Evolutionary conservation across 139 green algal species (phyloP), one percentile per base, ranked within the genome.

Genomic region (Monoraphidium neglectum): DNA sequence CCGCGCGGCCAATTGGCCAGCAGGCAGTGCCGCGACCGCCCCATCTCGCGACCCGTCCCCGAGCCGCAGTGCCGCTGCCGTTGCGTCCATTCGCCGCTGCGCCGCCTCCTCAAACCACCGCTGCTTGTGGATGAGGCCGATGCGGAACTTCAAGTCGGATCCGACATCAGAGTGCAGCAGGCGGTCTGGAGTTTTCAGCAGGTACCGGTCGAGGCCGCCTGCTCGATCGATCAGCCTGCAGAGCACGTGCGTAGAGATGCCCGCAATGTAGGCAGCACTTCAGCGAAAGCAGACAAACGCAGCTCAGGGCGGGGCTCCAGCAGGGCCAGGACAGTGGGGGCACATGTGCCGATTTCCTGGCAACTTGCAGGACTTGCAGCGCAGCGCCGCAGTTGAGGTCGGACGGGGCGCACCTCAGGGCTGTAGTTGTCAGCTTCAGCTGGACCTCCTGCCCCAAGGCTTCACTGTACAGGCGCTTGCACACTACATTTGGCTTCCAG

Each of bases 401-500:
- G n/a, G n/a, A n/a, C n/a, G n/a, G n/a, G n/a, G n/a, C 80, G 18
- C 33, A 90, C 86, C 86, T 82, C 5, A 98, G 72, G 23, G 92
- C 94, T n/a, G 84, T 47, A 15, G 91, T 83, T 2, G 94, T 98
- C 23, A 97, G 86, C 1, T 76, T 82, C 23, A 97, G 65, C 47
- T 47, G 74, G 24, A 98, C 56, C 47, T 83, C 90, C 3, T 80
- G 32, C 6, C 90, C 70, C 13, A 98, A 69, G 0, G 87, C 68
- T 6, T 92, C 81, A 37, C 88, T 96, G 72, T 87, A 98, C 8
- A 98, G 72, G 16, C 71, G 77, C 40, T 88, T 88, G 37, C 79
- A 85, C 10, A 96, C 88, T 37, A 90, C 84, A 74, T 98, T 98
- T 16, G 94, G 94, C 53, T 88, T 90, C 84, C 92, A 94, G 26